Base-by-base conservation (phyloP, 225 moss, liverwort and hornwort species). In the Sphagnum tenellum region DNA sequence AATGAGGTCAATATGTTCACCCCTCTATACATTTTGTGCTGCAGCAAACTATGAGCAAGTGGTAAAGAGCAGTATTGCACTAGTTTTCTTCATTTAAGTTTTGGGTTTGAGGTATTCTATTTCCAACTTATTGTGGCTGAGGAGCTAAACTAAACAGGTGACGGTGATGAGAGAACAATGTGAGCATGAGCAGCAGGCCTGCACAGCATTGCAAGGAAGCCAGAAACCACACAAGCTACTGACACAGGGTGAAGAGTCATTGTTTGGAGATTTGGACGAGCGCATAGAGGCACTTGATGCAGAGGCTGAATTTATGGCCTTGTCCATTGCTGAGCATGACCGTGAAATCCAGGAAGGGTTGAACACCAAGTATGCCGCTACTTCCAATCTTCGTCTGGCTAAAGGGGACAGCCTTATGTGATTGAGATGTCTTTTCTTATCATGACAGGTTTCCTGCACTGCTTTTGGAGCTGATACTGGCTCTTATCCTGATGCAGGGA, bases 231-330 rank as follows among this genome's bases (percentile, higher is more conserved):
- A 86, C 67, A 78, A 78, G 64, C 65, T 81, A 4, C 65, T 86
- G 58, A 81, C 69, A 45, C 72, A 75, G 62, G 79, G 66, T 0
- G 72, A 88, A 59, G 89, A 83, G 13, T 77, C 52, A 9, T 9
- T 52, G 52, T 52, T 86, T 73, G 81, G 85, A 66, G 80, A 86
- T 56, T 55, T 92, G 44, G 89, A 92, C 72, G 92, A 92, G 64
- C 76, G 81, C 8, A 92, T 89, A 78, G 89, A 92, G 71, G 83
- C 87, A 64, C 75, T 89, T 57, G 89, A 92, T 76, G 92, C 85
- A 67, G 79, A 92, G 47, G 89, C 72, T 44, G 80, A 92, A 54
- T 92, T 87, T 58, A 70, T 89, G 65, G 60, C 78, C n/a, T 71
- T 83, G 69, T 83, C 89, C 10, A 88, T 89, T 69, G 79, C 72